Percentiles rank a stretch among this genome's conserved stretches.
phyloP scores from a whole-genome alignment of 345 rosid genomes.

The Luvunga scandens region DNA sequence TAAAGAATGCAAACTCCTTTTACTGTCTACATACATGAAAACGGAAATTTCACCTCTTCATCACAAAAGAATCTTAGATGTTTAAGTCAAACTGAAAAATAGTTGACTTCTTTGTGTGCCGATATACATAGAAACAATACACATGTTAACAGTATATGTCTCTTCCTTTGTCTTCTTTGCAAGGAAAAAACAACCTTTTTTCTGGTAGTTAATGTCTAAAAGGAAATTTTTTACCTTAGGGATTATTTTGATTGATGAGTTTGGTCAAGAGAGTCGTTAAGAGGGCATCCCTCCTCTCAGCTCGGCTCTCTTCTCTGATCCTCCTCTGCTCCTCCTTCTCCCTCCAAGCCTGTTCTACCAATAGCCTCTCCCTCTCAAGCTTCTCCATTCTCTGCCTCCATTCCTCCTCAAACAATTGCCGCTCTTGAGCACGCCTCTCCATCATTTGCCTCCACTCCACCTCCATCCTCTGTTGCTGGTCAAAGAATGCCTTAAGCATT shows the following conservation, averaged over 20 bases:
- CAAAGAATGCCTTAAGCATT: constrained; percentile 43
- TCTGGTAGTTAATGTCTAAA: not conserved
- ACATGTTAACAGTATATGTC: not conserved
- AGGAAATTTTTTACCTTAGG: constrained; percentile 9
- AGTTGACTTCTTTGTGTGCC: not conserved
- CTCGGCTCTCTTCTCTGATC: constrained; percentile 47
- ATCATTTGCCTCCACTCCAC: constrained; percentile 47
- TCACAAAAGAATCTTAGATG: not conserved
- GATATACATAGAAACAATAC: not conserved
- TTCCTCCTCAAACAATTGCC: constrained; percentile 46
- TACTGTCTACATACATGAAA: not conserved
- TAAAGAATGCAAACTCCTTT: not conserved
- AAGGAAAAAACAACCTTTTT: not conserved
- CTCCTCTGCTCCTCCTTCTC: constrained; percentile 59
- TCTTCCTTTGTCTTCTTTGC: constrained; percentile 7
- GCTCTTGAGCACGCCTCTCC: constrained; percentile 48
- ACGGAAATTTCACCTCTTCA: not conserved
- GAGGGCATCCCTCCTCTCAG: constrained; percentile 51
- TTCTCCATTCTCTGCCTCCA: constrained; percentile 52
- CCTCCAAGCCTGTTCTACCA: constrained; percentile 47
- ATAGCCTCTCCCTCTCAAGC: constrained; percentile 52
- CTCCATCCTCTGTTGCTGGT: constrained; percentile 51
- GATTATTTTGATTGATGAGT: constrained; percentile 32
- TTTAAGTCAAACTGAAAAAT: not conserved
- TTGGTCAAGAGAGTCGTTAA: constrained; percentile 46